These are phyloP conservation scores for Puccinia novopanici DNA, from an alignment of 1,284 basidiomycete genomes.

Conservation along the genomic window DNA sequence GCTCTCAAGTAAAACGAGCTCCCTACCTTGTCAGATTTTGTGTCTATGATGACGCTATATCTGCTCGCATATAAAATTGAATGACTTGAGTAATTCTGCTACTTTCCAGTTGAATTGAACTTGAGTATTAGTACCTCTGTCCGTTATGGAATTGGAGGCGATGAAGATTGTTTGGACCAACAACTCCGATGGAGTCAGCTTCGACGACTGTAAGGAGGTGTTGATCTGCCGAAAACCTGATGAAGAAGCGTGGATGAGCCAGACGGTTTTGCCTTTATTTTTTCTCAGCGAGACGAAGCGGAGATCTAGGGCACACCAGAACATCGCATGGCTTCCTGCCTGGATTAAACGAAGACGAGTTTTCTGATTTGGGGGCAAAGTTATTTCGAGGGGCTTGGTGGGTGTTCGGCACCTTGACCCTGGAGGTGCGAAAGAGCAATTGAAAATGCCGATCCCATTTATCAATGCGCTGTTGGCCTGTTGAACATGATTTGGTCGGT, in stretches of 20 bases:
- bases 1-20: conserved; percentile 47
- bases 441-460: conserved; percentile 64
- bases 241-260: neutral
- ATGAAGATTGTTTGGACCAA: conserved; percentile 26
- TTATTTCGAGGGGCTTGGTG: conserved; percentile 34
- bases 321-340: conserved; percentile 60
- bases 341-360: conserved; percentile 67
- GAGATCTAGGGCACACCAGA: conserved; percentile 55
- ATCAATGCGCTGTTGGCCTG: conserved; percentile 63
- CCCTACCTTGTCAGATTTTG: conserved; percentile 29
- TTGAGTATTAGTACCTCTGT: conserved; percentile 30
- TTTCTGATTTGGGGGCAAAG: conserved; percentile 58
- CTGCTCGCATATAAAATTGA: conserved; percentile 16
- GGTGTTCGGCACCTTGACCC: conserved; percentile 55
- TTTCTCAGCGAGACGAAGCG: conserved; percentile 49
- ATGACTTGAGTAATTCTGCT: neutral
- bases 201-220: conserved; percentile 43
- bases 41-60: conserved; percentile 49
- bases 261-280: conserved; percentile 50
- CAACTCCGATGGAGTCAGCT: conserved; percentile 41
- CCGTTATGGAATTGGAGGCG: conserved; percentile 45
- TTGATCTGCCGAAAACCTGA: conserved; percentile 42
- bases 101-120: neutral
- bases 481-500: conserved; percentile 40
- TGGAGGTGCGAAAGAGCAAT: conserved; percentile 57